Evolutionary conservation across 768 basidiomycete genomes (phyloP).

Genomic region (Termitomyces sp.): DNA sequence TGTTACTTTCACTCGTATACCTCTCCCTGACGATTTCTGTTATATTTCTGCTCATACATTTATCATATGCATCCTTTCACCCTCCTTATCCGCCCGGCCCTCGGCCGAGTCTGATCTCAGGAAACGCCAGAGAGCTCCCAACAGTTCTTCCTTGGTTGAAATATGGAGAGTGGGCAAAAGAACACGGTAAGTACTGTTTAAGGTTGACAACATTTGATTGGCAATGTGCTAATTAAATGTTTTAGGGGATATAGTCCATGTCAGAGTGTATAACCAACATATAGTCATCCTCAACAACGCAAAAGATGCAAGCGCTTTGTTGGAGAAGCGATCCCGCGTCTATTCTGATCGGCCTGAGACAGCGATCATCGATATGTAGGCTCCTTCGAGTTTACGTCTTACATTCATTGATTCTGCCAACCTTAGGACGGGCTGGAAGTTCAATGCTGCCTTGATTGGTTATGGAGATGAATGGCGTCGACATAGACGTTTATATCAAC

Average conservation of each 20-base stretch:
- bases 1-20: not conserved
- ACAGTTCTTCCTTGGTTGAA: not conserved
- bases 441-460: too few species aligned
- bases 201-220: not conserved
- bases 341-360: too few species aligned
- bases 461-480: too few species aligned
- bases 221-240: too few species aligned
- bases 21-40: not conserved
- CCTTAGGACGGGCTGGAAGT: too few species aligned
- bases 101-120: not conserved
- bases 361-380: too few species aligned
- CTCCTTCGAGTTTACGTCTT: too few species aligned
- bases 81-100: not conserved
- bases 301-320: too few species aligned
- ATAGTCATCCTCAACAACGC: too few species aligned
- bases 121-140: not conserved
- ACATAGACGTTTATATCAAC: too few species aligned
- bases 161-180: not conserved
- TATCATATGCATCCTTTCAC: not conserved
- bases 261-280: not conserved
- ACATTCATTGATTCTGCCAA: too few species aligned
- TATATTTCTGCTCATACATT: not conserved
- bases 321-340: too few species aligned
- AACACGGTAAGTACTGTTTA: not conserved
- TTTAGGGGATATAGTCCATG: not conserved